Percentiles rank a stretch among this genome's conserved stretches.
Conservation (phyloP, 2,329 filamentous ascomycete species). For the Neurospora sp. region DNA sequence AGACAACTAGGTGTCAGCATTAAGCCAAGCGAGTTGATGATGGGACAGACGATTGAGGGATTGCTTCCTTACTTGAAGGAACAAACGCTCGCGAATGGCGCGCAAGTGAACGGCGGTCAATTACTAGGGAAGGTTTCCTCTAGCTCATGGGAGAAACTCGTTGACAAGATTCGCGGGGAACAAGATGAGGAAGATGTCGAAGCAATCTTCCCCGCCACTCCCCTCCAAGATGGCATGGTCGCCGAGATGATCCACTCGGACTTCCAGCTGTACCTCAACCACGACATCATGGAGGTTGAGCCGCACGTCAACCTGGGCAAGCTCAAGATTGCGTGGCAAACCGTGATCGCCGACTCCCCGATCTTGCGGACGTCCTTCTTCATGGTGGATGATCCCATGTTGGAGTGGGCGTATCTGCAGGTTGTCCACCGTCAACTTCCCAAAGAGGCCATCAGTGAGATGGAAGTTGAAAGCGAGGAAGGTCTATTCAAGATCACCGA, state of each 20-base stretch:
- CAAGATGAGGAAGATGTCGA: slow-evolving; percentile 29
- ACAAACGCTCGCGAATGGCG: background rate
- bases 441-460: slow-evolving; percentile 10
- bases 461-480: slow-evolving; percentile 19
- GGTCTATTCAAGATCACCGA: slow-evolving; percentile 28
- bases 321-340: slow-evolving; percentile 52
- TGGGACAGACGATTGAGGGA: slow-evolving; percentile 48
- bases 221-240: slow-evolving; percentile 79
- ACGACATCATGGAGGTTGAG: slow-evolving; percentile 60
- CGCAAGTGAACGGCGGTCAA: slow-evolving; percentile 14
- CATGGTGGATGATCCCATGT: slow-evolving; percentile 49
- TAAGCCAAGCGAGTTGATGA: slow-evolving; percentile 69
- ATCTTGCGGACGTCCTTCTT: slow-evolving; percentile 69
- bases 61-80: background rate
- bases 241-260: slow-evolving; percentile 69
- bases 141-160: background rate
- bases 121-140: slow-evolving; percentile 17
- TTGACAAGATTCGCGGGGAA: background rate
- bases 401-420: slow-evolving; percentile 42
- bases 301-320: slow-evolving; percentile 41
- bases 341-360: slow-evolving; percentile 49
- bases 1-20: slow-evolving; percentile 50
- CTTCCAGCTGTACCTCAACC: slow-evolving; percentile 74
- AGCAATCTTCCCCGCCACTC: slow-evolving; percentile 61
- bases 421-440: slow-evolving; percentile 26